phyloP scores from a whole-genome alignment of 163 green algal genomes.

The Smithsoniella earleae region DNA sequence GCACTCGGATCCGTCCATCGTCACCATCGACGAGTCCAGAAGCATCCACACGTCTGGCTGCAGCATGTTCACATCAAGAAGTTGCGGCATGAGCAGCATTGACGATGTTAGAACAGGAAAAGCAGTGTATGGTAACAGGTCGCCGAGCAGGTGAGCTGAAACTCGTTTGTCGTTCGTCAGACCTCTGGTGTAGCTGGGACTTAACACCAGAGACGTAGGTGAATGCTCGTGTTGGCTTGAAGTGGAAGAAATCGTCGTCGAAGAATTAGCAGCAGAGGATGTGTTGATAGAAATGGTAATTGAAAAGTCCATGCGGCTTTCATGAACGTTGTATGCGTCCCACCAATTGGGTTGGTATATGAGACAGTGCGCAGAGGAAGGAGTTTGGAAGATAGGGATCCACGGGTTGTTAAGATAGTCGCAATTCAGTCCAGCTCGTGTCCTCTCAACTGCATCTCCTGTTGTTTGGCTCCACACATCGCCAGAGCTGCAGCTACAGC shows the following conservation, averaged over 20 bases:
- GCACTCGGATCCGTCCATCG: conserved; percentile 13
- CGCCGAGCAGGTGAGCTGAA: not conserved
- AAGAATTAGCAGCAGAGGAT: not conserved
- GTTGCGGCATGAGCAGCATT: not conserved
- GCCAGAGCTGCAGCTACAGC: conserved; percentile 25
- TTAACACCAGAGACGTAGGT: too few relatives aligned
- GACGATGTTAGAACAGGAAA: conserved; percentile 5
- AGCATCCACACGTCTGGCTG: conserved; percentile 4
- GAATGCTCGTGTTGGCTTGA: too few relatives aligned
- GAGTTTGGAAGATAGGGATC: not conserved
- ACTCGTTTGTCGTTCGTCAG: not conserved
- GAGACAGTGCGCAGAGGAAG: conserved; percentile 16
- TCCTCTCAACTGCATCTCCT: not conserved
- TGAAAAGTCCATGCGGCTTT: not conserved
- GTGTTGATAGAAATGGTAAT: conserved; percentile 11
- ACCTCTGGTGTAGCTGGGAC: not conserved
- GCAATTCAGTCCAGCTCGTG: conserved; percentile 18
- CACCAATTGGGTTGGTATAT: not conserved
- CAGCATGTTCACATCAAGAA: not conserved
- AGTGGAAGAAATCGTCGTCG: too few relatives aligned
- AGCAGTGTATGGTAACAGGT: not conserved
- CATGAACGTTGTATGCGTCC: not conserved
- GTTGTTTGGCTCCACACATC: not conserved
- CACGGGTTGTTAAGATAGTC: conserved; percentile 9
- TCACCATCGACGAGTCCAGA: conserved; percentile 5